Conservation (phyloP, 129 eudicot genomes). For the Mikania micrantha region DNA sequence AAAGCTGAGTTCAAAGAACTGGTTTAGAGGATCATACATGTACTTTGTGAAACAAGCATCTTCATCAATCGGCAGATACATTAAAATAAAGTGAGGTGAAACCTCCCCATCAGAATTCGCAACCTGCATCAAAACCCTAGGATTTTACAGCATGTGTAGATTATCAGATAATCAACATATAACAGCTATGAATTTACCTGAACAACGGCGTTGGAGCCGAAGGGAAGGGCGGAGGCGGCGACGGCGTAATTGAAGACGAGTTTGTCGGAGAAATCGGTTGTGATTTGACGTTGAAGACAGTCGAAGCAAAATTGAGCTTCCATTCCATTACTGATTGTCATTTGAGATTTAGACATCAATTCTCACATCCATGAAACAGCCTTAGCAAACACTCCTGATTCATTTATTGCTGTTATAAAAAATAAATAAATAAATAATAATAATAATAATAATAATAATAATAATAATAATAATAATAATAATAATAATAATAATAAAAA, state of each 20-base stretch:
- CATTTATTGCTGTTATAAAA: too few relatives aligned
- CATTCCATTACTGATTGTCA: constrained; percentile 1
- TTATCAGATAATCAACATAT: constrained; percentile 2
- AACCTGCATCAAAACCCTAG: constrained; percentile 33
- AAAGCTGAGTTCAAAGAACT: background rate
- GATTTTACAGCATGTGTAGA: constrained; percentile 1
- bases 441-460: too few relatives aligned
- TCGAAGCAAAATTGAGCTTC: constrained; percentile 54
- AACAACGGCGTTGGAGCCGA: constrained; percentile 71
- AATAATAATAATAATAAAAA: too few relatives aligned
- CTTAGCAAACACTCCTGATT: too few relatives aligned
- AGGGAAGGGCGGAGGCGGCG: constrained; percentile 66
- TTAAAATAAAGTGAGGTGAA: constrained; percentile 47
- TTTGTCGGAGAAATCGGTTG: constrained; percentile 52
- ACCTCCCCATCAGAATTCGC: constrained; percentile 30
- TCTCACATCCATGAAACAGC: too few relatives aligned
- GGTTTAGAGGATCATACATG: constrained; percentile 37
- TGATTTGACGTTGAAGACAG: constrained; percentile 66
- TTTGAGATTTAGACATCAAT: too few relatives aligned
- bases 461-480: too few relatives aligned
- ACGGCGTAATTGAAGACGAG: constrained; percentile 46
- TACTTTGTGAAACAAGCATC: constrained; percentile 51
- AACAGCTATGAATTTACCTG: constrained; percentile 33
- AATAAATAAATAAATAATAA: too few relatives aligned
- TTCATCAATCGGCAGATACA: constrained; percentile 32